Evolutionary conservation across 805 yeast genomes (phyloP).

Genomic region (Starmerella apicola): DNA sequence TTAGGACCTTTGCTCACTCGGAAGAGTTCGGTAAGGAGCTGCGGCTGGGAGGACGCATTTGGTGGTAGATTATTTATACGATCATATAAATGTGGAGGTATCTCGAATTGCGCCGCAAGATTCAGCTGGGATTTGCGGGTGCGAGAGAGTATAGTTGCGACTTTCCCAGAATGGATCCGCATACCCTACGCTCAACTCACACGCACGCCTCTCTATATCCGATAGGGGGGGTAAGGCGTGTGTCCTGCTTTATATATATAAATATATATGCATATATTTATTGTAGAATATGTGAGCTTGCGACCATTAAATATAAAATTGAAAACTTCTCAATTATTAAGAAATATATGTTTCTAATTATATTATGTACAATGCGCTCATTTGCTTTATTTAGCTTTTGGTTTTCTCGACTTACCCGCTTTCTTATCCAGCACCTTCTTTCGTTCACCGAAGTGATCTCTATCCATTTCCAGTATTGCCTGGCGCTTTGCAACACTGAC

Average conservation of each 20-base stretch:
- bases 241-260: too few relatives aligned
- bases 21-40: slow-evolving; percentile 1
- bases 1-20: not conserved
- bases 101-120: not conserved
- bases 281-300: too few relatives aligned
- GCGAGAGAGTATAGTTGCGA: not conserved
- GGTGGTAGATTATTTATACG: not conserved
- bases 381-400: not conserved
- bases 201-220: too few relatives aligned
- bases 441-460: slow-evolving; percentile 74
- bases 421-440: slow-evolving; percentile 36
- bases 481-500: slow-evolving; percentile 80
- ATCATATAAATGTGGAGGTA: not conserved
- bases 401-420: slow-evolving; percentile 2
- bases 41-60: not conserved
- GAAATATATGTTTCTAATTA: too few relatives aligned
- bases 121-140: not conserved
- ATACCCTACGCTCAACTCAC: slow-evolving; percentile 1
- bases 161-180: not conserved
- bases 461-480: slow-evolving; percentile 86
- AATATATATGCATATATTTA: too few relatives aligned
- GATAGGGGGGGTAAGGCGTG: too few relatives aligned
- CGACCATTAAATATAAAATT: too few relatives aligned
- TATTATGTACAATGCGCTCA: too few relatives aligned
- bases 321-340: too few relatives aligned